Percentiles rank a stretch among this genome's conserved stretches.
These are phyloP conservation scores for Leccinum sublutescens DNA, from an alignment of 768 basidiomycete species.

Conservation along the genomic window DNA sequence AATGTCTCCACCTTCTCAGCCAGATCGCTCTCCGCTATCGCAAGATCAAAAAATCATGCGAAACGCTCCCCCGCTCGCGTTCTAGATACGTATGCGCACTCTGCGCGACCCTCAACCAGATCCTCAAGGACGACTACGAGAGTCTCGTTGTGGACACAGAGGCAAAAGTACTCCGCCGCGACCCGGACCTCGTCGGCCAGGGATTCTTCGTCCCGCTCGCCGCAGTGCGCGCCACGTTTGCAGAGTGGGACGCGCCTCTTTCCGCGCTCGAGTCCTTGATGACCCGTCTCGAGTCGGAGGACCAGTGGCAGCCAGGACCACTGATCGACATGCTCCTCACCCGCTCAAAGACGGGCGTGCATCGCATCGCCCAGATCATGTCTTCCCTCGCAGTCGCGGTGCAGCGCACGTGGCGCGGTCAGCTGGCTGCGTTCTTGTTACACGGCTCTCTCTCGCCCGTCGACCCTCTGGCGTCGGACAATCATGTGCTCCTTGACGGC, in stretches of 20 bases:
- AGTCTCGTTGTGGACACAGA: conserved; percentile 77
- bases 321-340: conserved; percentile 76
- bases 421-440: conserved; percentile 78
- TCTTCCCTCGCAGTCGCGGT: conserved; percentile 67
- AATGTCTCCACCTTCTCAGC: conserved; percentile 78
- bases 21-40: conserved; percentile 73
- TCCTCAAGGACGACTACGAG: conserved; percentile 80
- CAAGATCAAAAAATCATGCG: conserved; percentile 61
- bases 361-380: conserved; percentile 71
- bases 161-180: conserved; percentile 70
- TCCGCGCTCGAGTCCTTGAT: conserved; percentile 66
- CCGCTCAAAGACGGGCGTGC: conserved; percentile 75
- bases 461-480: conserved; percentile 66
- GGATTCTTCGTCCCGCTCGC: conserved; percentile 86
- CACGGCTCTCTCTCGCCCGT: conserved; percentile 63
- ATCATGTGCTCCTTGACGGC: conserved; percentile 58
- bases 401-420: conserved; percentile 79
- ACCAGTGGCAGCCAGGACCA: conserved; percentile 63
- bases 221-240: conserved; percentile 76
- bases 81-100: conserved; percentile 81
- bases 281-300: conserved; percentile 54
- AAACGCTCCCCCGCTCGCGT: conserved; percentile 49
- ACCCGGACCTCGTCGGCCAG: conserved; percentile 72
- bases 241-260: conserved; percentile 87
- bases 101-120: conserved; percentile 67